These are phyloP conservation scores for Xylariaceae sp. DNA, from an alignment of 2,329 filamentous ascomycete genomes.

Conservation along the genomic window DNA sequence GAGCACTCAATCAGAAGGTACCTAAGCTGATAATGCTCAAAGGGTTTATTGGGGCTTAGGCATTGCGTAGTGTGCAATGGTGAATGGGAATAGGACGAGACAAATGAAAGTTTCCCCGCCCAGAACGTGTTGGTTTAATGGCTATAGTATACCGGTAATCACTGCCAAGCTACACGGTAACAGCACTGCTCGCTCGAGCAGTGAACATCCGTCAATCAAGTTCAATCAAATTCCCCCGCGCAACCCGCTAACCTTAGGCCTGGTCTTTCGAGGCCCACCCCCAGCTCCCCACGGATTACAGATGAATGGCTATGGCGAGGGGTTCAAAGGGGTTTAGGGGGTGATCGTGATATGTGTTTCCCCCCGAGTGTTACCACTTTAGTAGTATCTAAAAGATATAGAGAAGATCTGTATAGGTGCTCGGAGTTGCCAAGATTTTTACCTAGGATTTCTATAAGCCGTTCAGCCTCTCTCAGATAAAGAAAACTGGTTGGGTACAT, in stretches of 20 bases:
- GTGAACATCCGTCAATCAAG: constrained; percentile 21
- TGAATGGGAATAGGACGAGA: constrained; percentile 4
- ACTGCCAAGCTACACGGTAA: constrained; percentile 13
- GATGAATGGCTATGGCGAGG: constrained; percentile 5
- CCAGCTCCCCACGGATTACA: constrained; percentile 24
- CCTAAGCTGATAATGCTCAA: too few relatives aligned
- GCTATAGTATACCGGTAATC: neutral
- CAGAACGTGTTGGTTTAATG: constrained; percentile 1
- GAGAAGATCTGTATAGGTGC: neutral
- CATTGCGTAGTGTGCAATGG: neutral
- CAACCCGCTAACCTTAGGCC: too few relatives aligned
- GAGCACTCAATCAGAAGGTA: too few relatives aligned
- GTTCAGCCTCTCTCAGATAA: too few relatives aligned
- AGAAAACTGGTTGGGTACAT: neutral
- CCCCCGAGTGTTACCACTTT: neutral
- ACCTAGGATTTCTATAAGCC: too few relatives aligned
- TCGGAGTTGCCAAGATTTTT: neutral
- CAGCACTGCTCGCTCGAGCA: neutral
- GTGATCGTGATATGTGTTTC: neutral
- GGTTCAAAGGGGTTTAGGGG: neutral
- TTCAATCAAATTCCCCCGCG: constrained; percentile 3
- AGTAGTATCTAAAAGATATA: neutral
- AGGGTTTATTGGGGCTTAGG: too few relatives aligned
- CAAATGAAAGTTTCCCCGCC: constrained; percentile 8
- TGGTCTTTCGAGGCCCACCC: constrained; percentile 15